These are phyloP conservation scores for Tulasnella sp. DNA, from an alignment of 768 basidiomycete species.

Conservation along the genomic window DNA sequence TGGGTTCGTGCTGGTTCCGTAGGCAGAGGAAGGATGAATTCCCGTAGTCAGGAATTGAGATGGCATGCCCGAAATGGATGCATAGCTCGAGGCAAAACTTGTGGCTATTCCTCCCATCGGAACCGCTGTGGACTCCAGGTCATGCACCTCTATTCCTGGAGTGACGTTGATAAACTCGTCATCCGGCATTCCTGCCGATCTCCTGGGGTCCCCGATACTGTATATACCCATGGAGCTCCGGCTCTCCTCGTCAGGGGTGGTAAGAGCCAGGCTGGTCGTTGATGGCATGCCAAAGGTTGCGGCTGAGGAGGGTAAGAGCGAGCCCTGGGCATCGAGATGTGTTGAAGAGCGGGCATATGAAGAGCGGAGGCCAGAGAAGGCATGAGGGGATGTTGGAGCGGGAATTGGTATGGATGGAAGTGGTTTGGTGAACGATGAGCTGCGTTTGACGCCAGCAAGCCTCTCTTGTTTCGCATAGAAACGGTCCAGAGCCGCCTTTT, in stretches of 20 bases:
- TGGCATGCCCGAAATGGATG: not conserved
- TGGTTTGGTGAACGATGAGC: not conserved
- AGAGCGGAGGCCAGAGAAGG: not conserved
- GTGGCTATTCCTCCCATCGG: not conserved
- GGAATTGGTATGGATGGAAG: not conserved
- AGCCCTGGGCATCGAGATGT: not conserved
- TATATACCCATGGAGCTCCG: not conserved
- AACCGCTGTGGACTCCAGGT: not conserved
- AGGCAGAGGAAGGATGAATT: not conserved
- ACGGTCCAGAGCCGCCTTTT: not conserved
- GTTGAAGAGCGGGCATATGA: not conserved
- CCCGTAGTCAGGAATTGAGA: not conserved
- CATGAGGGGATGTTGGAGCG: not conserved
- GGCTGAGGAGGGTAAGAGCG: not conserved
- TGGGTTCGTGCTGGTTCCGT: not conserved
- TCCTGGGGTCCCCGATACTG: not conserved
- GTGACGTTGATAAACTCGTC: not conserved
- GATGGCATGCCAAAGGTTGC: not conserved
- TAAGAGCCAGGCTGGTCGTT: not conserved
- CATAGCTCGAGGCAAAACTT: not conserved
- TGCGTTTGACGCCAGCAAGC: not conserved
- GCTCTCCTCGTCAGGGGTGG: not conserved
- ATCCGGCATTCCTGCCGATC: not conserved
- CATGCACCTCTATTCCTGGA: not conserved
- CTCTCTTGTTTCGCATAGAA: not conserved